Percentiles rank a stretch among this genome's conserved stretches.
phyloP scores from a whole-genome alignment of 2,329 filamentous ascomycete genomes.

The Colletotrichum scovillei region DNA sequence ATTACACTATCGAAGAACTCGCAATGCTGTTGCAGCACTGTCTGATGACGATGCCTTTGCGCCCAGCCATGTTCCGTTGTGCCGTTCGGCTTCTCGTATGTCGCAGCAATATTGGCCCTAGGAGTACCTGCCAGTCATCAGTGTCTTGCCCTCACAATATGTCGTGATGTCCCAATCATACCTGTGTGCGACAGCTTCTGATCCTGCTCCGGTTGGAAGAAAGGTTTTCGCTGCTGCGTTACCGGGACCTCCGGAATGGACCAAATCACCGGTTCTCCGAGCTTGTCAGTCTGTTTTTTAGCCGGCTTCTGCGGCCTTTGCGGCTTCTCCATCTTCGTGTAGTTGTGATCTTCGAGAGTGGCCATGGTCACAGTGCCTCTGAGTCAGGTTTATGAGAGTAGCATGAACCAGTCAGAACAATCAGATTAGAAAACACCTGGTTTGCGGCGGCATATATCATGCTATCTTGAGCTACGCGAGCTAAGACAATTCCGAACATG shows the following conservation, averaged over 20 bases:
- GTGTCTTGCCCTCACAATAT: background rate
- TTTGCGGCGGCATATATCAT: background rate
- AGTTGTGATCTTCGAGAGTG: conserved; percentile 4
- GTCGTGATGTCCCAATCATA: conserved; percentile 9
- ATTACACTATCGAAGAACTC: conserved; percentile 53
- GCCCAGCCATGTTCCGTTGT: conserved; percentile 48
- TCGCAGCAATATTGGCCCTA: conserved; percentile 48
- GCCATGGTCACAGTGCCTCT: background rate
- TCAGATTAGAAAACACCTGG: background rate
- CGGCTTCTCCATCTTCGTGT: background rate
- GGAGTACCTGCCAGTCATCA: conserved; percentile 42
- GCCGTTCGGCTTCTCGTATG: conserved; percentile 47
- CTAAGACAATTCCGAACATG: background rate
- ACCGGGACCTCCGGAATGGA: conserved; percentile 38
- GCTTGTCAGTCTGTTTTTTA: background rate
- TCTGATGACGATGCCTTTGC: conserved; percentile 44
- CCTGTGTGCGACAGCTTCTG: conserved; percentile 42
- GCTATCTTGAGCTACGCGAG: background rate
- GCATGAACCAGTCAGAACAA: background rate
- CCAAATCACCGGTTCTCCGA: conserved; percentile 1
- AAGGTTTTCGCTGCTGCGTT: conserved; percentile 43
- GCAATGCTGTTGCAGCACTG: conserved; percentile 52
- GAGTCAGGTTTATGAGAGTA: background rate
- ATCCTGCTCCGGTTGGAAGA: conserved; percentile 43
- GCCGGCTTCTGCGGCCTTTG: background rate